These are phyloP conservation scores for Plantago lanceolata DNA, from an alignment of 305 asterid species.

Conservation along the genomic window DNA sequence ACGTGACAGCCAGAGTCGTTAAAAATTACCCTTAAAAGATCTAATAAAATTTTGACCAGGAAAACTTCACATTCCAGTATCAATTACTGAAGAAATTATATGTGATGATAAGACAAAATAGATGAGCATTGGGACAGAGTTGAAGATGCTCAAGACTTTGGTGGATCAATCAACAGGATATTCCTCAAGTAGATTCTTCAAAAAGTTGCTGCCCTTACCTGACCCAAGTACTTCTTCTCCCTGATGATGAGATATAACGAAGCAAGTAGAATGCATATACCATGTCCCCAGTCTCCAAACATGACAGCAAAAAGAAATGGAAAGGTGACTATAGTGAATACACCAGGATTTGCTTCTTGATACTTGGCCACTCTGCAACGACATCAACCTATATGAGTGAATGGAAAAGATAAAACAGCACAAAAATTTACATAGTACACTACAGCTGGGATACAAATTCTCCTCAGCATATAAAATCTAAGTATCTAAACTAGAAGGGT, in stretches of 20 bases:
- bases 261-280: constrained; percentile 79
- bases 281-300: constrained; percentile 99
- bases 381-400: constrained; percentile 19
- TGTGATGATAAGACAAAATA: too few relatives aligned
- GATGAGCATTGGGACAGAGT: too few relatives aligned
- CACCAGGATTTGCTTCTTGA: constrained; percentile 97
- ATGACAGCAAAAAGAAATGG: constrained; percentile 94
- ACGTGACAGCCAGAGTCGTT: constrained; percentile 2
- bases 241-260: constrained; percentile 56
- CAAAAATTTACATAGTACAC: neutral
- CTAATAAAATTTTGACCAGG: neutral
- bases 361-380: constrained; percentile 81
- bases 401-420: constrained; percentile 12
- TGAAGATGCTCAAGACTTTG: constrained; percentile 9
- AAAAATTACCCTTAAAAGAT: neutral
- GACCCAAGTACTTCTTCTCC: constrained; percentile 69
- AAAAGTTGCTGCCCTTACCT: constrained; percentile 39
- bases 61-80: too few relatives aligned
- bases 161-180: constrained; percentile 5
- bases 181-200: too few relatives aligned
- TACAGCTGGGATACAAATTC: neutral
- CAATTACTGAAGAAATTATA: too few relatives aligned
- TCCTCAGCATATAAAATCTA: neutral
- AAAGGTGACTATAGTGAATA: constrained; percentile 83
- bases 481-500: neutral